Base-by-base conservation (phyloP, 2,329 filamentous ascomycete genomes). In the Xylariaceae sp. region DNA sequence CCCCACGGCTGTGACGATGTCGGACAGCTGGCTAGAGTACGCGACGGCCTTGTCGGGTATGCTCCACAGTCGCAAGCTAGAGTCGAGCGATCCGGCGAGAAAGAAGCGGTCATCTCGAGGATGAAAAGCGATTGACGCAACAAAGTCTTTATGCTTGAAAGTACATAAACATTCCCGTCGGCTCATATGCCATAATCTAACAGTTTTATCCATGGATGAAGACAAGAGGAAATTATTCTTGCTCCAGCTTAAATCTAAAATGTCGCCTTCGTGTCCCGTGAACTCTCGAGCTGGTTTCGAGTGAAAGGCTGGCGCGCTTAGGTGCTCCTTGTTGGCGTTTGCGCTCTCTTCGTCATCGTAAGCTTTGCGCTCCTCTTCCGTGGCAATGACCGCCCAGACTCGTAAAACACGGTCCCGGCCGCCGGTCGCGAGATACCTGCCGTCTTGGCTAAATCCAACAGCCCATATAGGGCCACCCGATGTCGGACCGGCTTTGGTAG, bases 161-260 rank as follows among this genome's bases (percentile, higher is more conserved):
- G 88, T 91, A 70, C 91, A 96, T 0, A 99, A 77, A 65, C 91
- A 96, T 65, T 97, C 92, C 3, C 80, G 72, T 49, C 92, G 80
- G 67, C 83, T 92, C 58, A 94, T 79, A 71, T 99, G 94, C 92
- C 94, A 99, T 45, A 99, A 72, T 13, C 90, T 83, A 12, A 99
- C 94, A 0, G 92, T 96, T 75, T 96, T 96, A 69, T 99, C 94
- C 91, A 97, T 96, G 0, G 92, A 96, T 0, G 92, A 95, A 3
- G 92, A 96, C 15, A 99, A 77, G 26, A 99, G 72, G 63, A 99
- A 99, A 69, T 95, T 96, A 72, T 99, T 99, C 78, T 97, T 99
- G 75, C 92, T 97, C 94, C 94, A 99, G 69, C 89, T 95, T 55
- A 99, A 71, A 67, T 96, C 92, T 60, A 99, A 74, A 5, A 99